Conservation (phyloP, 352 stramenopile species). For the Peronospora belbahrii region DNA sequence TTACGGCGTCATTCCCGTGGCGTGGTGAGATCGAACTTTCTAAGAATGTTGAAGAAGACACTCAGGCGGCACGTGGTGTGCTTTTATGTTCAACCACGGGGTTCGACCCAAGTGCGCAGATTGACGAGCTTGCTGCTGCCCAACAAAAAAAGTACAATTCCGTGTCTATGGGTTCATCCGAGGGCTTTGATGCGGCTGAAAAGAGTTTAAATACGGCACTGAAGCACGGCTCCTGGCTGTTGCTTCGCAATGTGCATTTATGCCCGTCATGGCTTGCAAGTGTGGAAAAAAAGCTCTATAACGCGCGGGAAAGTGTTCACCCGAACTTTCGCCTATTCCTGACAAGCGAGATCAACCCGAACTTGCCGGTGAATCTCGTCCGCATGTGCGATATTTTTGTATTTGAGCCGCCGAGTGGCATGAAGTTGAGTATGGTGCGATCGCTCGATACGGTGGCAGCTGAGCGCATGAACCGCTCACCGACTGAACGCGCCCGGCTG, state of each 20-base stretch:
- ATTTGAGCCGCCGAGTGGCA: conserved; percentile 95
- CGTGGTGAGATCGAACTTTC: conserved; percentile 90
- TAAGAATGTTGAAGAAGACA: conserved; percentile 89
- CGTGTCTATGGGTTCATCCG: conserved; percentile 97
- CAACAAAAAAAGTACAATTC: conserved; percentile 91
- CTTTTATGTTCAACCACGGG: conserved; percentile 95
- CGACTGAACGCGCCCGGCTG: conserved; percentile 86
- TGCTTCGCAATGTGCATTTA: conserved; percentile 99
- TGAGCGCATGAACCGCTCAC: conserved; percentile 86
- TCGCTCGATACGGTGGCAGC: conserved; percentile 92
- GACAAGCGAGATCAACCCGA: conserved; percentile 96
- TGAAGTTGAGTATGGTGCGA: conserved; percentile 95
- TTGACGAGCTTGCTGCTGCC: conserved; percentile 91
- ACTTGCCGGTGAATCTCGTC: conserved; percentile 94
- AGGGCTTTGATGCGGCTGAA: conserved; percentile 95
- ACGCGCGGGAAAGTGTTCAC: conserved; percentile 60
- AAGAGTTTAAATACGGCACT: conserved; percentile 91
- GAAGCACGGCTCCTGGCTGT: conserved; percentile 95
- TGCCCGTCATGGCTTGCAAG: conserved; percentile 95
- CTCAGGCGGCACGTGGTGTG: conserved; percentile 87
- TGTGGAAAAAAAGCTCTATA: conserved; percentile 97
- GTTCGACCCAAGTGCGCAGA: conserved; percentile 96
- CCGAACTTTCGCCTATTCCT: conserved; percentile 91
- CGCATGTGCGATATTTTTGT: conserved; percentile 96
- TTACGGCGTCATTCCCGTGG: conserved; percentile 92